phyloP scores from a whole-genome alignment of 371 early-diverging fungal genomes.

The Rhizopus stolonifer region DNA sequence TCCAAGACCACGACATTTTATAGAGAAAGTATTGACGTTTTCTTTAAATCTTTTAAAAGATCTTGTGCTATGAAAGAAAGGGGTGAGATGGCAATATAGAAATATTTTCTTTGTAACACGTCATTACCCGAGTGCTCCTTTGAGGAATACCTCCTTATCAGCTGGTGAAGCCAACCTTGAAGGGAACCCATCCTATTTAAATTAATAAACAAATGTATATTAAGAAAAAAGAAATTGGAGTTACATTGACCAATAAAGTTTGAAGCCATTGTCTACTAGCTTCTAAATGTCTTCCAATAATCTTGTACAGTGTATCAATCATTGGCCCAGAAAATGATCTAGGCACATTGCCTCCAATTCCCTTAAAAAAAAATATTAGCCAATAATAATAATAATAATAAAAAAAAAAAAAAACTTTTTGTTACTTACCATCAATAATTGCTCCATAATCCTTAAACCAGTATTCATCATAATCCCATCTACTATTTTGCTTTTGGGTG shows the following conservation, averaged over 20 bases:
- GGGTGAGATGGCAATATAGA: not conserved
- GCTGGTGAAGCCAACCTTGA: slow-evolving; percentile 47
- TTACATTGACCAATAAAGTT: slow-evolving; percentile 55
- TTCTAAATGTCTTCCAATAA: slow-evolving; percentile 54
- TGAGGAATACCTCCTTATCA: slow-evolving; percentile 64
- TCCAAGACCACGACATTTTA: slow-evolving; percentile 64
- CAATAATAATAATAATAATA: not conserved
- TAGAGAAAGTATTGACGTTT: slow-evolving; percentile 54
- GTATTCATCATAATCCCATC: slow-evolving; percentile 46
- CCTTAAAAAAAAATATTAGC: slow-evolving; percentile 44
- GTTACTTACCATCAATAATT: slow-evolving; percentile 47
- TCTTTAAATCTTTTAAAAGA: slow-evolving; percentile 63
- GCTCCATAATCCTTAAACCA: slow-evolving; percentile 57
- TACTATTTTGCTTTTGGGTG: slow-evolving; percentile 37
- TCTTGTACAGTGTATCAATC: slow-evolving; percentile 63
- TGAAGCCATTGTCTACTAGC: slow-evolving; percentile 58
- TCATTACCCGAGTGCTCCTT: slow-evolving; percentile 59
- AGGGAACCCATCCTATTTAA: slow-evolving; percentile 62
- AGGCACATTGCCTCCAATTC: slow-evolving; percentile 72
- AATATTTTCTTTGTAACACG: not conserved
- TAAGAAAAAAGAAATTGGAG: not conserved
- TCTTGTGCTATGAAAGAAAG: slow-evolving; percentile 43
- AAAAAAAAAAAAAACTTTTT: slow-evolving; percentile 1
- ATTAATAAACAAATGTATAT: not conserved
- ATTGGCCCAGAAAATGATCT: slow-evolving; percentile 66